A percentile compares a stretch with the other conserved stretches of the same genome.
Evolutionary conservation across 441 rosid species (phyloP).

Genomic region (Syzygium malaccense): DNA sequence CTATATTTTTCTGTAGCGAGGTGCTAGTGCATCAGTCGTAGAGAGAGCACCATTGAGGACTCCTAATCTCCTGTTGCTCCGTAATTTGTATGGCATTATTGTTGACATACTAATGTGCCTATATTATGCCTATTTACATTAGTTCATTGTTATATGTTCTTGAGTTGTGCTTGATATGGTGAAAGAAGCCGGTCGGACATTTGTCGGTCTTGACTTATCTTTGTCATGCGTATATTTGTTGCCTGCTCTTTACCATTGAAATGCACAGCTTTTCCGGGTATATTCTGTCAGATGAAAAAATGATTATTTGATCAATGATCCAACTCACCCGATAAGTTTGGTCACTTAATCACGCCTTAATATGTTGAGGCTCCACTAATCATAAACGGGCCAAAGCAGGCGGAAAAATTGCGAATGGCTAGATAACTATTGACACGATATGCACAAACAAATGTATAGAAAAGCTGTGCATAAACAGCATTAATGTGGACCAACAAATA

Average conservation of each 20-base stretch:
- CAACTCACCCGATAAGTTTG: not conserved
- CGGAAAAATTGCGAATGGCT: not conserved
- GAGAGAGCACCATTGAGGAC: not conserved
- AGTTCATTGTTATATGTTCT: not conserved
- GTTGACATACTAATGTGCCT: not conserved
- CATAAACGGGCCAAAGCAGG: not conserved
- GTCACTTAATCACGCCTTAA: not conserved
- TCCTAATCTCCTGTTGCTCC: not conserved
- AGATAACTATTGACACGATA: not conserved
- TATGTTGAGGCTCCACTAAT: not conserved
- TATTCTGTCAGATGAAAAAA: not conserved
- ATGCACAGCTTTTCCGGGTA: not conserved
- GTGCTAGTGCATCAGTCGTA: not conserved
- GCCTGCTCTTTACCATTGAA: not conserved
- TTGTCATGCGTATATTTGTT: not conserved
- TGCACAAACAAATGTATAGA: not conserved
- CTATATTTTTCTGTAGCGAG: not conserved
- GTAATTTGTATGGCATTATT: not conserved
- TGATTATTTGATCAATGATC: not conserved
- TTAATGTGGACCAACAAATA: not conserved
- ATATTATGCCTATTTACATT: not conserved
- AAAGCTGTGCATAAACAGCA: not conserved
- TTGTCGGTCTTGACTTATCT: not conserved
- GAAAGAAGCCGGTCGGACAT: not conserved
- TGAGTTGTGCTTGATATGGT: not conserved